A percentile compares a stretch with the other conserved stretches of the same genome.
Conservation (phyloP, 169 alveolate species). For the Eimeria maxima region DNA sequence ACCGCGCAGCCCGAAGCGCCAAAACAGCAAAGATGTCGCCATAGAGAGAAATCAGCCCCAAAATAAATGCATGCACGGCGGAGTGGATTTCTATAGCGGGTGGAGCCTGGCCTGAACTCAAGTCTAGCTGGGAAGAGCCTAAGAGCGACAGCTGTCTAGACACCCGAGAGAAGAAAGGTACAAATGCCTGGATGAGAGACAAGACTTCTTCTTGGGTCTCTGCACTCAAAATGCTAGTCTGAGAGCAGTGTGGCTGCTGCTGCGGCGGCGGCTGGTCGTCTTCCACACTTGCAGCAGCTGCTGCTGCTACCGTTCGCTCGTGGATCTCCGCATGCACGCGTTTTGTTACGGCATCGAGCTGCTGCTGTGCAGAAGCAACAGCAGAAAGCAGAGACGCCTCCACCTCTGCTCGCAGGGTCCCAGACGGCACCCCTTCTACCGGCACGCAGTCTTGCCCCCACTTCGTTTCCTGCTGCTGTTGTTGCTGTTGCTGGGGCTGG, state of each 20-base stretch:
- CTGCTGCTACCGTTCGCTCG: constrained; percentile 37
- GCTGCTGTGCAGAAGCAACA: constrained; percentile 55
- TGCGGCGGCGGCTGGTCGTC: constrained; percentile 23
- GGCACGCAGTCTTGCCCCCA: neutral
- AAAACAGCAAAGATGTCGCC: constrained; percentile 78
- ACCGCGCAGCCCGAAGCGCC: constrained; percentile 69
- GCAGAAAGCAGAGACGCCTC: constrained; percentile 63
- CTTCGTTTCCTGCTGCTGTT: constrained; percentile 46
- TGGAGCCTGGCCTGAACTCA: constrained; percentile 17
- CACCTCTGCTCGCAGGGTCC: constrained; percentile 51
- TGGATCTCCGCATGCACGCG: constrained; percentile 70
- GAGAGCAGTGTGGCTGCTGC: constrained; percentile 56
- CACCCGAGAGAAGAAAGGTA: constrained; percentile 79
- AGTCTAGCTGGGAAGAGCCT: constrained; percentile 57
- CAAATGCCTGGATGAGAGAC: constrained; percentile 53
- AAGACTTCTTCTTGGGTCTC: constrained; percentile 72
- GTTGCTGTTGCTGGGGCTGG: constrained; percentile 44
- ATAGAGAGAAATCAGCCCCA: constrained; percentile 61
- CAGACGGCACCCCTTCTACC: neutral
- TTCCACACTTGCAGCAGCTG: constrained; percentile 39
- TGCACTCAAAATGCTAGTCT: constrained; percentile 30
- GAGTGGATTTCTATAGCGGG: constrained; percentile 19
- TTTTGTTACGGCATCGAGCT: neutral
- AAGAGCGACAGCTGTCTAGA: constrained; percentile 67
- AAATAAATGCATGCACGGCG: constrained; percentile 29